phyloP scores from a whole-genome alignment of 2,329 filamentous ascomycete genomes.

The Fusarium sp. region DNA sequence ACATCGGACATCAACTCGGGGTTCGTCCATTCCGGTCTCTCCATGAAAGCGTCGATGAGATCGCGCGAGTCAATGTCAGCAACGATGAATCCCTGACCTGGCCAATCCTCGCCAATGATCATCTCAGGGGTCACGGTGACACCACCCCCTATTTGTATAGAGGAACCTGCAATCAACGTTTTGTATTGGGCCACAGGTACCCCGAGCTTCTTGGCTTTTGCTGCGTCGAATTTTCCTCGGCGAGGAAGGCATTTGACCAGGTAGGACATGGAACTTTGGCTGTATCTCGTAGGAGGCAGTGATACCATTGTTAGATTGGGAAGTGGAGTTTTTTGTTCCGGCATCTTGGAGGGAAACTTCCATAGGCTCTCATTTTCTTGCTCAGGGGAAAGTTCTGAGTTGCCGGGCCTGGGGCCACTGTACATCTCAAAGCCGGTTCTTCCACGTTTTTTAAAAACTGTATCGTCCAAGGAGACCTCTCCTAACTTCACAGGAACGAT shows the following conservation, averaged over 20 bases:
- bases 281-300: slow-evolving; percentile 76
- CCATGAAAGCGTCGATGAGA: slow-evolving; percentile 77
- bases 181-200: slow-evolving; percentile 69
- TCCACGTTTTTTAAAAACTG: slow-evolving; percentile 67
- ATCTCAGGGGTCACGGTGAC: slow-evolving; percentile 83
- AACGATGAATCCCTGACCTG: slow-evolving; percentile 80
- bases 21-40: slow-evolving; percentile 77
- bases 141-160: slow-evolving; percentile 72
- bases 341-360: slow-evolving; percentile 38
- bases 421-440: slow-evolving; percentile 76
- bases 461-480: slow-evolving; percentile 46
- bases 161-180: slow-evolving; percentile 70
- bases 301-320: slow-evolving; percentile 39
- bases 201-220: slow-evolving; percentile 72
- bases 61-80: slow-evolving; percentile 79
- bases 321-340: slow-evolving; percentile 14
- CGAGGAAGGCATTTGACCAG: slow-evolving; percentile 81
- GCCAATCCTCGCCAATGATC: slow-evolving; percentile 76
- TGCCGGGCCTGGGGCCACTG: slow-evolving; percentile 64
- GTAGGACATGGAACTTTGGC: slow-evolving; percentile 81
- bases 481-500: slow-evolving; percentile 44
- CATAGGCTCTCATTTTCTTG: slow-evolving; percentile 44
- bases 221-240: slow-evolving; percentile 82
- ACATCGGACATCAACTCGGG: slow-evolving; percentile 74
- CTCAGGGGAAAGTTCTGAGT: slow-evolving; percentile 13